These are phyloP conservation scores for Calendula officinalis DNA, from an alignment of 129 eudicot species.

Conservation along the genomic window DNA sequence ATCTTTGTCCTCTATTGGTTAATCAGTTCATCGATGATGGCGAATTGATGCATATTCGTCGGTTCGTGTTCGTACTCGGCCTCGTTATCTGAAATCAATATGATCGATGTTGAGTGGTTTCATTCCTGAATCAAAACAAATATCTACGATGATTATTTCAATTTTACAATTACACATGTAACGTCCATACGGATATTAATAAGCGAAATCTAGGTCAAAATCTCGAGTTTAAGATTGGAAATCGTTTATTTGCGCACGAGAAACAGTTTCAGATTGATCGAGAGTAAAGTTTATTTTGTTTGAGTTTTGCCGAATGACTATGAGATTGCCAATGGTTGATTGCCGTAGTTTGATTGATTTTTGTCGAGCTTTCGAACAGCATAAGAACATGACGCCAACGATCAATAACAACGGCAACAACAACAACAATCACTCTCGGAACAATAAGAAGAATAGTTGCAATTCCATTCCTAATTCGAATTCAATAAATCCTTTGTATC, in stretches of 20 bases:
- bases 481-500: slow-evolving; percentile 17
- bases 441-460: slow-evolving; percentile 6
- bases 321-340: slow-evolving; percentile 52
- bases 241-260: background rate
- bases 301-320: background rate
- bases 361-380: slow-evolving; percentile 44
- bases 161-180: background rate
- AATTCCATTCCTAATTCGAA: background rate
- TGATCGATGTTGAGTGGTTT: background rate
- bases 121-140: background rate
- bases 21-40: slow-evolving; percentile 10
- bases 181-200: background rate
- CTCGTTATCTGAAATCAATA: background rate
- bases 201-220: background rate
- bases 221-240: background rate
- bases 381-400: slow-evolving; percentile 13
- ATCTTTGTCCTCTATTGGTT: background rate
- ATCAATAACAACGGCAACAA: background rate
- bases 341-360: slow-evolving; percentile 50
- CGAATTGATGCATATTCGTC: background rate
- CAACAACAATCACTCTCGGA: slow-evolving; percentile 6
- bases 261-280: slow-evolving; percentile 8
- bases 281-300: background rate
- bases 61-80: background rate
- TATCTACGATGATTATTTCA: background rate